Evolutionary conservation across 2,329 filamentous ascomycete genomes (phyloP), one percentile per base, ranked within the genome.

Genomic region (Epichloe brachyelytri): DNA sequence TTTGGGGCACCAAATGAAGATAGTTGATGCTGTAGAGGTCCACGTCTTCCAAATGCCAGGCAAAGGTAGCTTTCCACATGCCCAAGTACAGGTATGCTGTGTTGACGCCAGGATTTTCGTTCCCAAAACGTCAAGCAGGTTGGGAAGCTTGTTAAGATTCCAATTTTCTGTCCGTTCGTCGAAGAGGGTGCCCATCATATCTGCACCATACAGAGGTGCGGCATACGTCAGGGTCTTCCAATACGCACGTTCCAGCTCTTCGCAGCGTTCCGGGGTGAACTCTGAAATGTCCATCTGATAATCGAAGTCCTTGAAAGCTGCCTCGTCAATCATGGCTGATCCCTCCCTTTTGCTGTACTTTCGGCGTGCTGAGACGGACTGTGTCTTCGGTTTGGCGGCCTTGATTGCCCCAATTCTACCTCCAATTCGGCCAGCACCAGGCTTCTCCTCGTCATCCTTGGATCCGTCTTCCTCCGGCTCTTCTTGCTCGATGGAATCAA

Each of bases 21-120:
- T 96, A 98, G 71, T 98, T 98, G 76, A 98, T 98, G 66, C 90
- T 97, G 80, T 98, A 98, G 4, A 98, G 79, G 71, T 98, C 93
- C 41, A 98, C 91, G 65, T 98, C 93, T 65, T 98, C 93, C 49
- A 98, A 72, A 77, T 98, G 93, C 93, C 93, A 98, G 8, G 93
- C 93, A 65, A 98, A 98, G 0, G 93, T 97, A 12, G 93, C 91
- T 68, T 97, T 97, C 93, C 93, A 98, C 93, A 98, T 98, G 43
- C 93, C 93, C 53, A 98, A 76, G 63, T 98, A 98, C 2, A 98
- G 79, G 63, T 98, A 98, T 2, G 93, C 91, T 2, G 91, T 98
- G 63, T 98, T 98, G 63, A 98, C 94, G 58, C 93, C 93, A 3
- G 93, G 8, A 98, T 88, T 60, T 96, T 95, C 51, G 89, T 91